A percentile compares a stretch with the other conserved stretches of the same genome.
Conservation (phyloP, 2,329 filamentous ascomycete genomes). For the Microdochium nivale region DNA sequence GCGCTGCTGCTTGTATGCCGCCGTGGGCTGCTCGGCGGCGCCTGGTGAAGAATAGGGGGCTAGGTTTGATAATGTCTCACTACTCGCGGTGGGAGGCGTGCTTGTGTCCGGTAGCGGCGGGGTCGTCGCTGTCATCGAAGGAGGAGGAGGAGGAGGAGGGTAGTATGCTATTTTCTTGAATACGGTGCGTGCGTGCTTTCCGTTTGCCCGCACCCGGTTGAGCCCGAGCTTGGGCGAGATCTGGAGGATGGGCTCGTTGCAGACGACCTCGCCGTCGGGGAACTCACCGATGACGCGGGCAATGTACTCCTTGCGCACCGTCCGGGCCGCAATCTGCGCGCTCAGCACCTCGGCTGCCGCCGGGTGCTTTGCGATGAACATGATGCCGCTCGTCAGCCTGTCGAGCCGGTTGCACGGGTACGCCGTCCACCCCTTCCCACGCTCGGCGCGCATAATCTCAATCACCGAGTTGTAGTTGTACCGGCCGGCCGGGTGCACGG, state of each 20-base stretch:
- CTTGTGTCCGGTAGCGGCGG: not conserved
- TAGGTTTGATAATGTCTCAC: not conserved
- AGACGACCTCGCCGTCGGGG: slow-evolving; percentile 82
- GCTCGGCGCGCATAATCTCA: slow-evolving; percentile 83
- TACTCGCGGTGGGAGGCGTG: not conserved
- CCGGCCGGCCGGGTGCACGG: slow-evolving; percentile 88
- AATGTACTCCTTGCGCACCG: slow-evolving; percentile 90
- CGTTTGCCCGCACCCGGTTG: slow-evolving; percentile 88
- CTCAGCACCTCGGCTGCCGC: slow-evolving; percentile 71
- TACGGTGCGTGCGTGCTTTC: slow-evolving; percentile 81
- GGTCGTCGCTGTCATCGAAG: not conserved
- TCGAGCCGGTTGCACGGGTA: slow-evolving; percentile 88
- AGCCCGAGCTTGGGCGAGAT: slow-evolving; percentile 93
- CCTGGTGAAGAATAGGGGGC: too few species aligned
- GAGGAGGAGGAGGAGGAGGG: slow-evolving; percentile 30
- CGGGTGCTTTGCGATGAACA: slow-evolving; percentile 90
- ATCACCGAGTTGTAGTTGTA: slow-evolving; percentile 95
- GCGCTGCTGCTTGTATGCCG: slow-evolving; percentile 3
- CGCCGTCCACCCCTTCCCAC: slow-evolving; percentile 44
- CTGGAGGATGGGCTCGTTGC: slow-evolving; percentile 85
- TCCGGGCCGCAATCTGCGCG: slow-evolving; percentile 67
- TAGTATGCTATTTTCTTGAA: slow-evolving; percentile 94
- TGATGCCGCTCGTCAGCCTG: slow-evolving; percentile 87
- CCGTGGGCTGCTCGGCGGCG: too few species aligned
- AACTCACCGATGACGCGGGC: slow-evolving; percentile 87